Percentiles rank a stretch among this genome's conserved stretches.
Conservation (phyloP, 1,284 basidiomycete genomes). For the Papiliotrema flavescens region DNA sequence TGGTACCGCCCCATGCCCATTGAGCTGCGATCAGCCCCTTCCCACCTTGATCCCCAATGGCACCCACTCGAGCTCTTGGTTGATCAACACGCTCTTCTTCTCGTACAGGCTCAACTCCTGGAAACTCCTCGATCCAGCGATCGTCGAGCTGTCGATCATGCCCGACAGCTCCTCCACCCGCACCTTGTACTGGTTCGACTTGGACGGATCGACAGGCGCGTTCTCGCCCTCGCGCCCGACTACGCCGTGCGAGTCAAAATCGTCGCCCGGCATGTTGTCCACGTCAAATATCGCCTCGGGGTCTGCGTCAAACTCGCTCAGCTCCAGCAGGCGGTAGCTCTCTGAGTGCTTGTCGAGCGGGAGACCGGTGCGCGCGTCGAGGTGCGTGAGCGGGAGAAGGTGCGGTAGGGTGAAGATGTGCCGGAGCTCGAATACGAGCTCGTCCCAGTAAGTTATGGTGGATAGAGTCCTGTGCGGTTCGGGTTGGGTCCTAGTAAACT, state of each 20-base stretch:
- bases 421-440: slow-evolving; percentile 3
- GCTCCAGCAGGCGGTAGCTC: neutral
- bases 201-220: neutral
- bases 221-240: neutral
- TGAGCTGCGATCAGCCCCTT: slow-evolving; percentile 3
- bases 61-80: slow-evolving; percentile 27
- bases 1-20: slow-evolving; percentile 34
- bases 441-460: slow-evolving; percentile 1
- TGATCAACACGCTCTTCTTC: slow-evolving; percentile 27
- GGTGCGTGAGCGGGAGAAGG: slow-evolving; percentile 6
- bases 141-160: slow-evolving; percentile 4
- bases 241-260: neutral
- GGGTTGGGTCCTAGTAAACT: no score
- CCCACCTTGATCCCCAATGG: neutral
- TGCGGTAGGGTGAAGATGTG: slow-evolving; percentile 11
- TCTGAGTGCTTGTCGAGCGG: neutral
- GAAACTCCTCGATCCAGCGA: slow-evolving; percentile 13
- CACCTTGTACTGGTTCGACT: neutral
- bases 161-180: slow-evolving; percentile 13
- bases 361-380: neutral
- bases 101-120: slow-evolving; percentile 18
- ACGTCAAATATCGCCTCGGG: neutral
- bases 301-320: neutral
- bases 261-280: neutral
- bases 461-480: neutral